phyloP scores from a whole-genome alignment of 106 monocot genomes.

The Dendrobium catenatum region DNA sequence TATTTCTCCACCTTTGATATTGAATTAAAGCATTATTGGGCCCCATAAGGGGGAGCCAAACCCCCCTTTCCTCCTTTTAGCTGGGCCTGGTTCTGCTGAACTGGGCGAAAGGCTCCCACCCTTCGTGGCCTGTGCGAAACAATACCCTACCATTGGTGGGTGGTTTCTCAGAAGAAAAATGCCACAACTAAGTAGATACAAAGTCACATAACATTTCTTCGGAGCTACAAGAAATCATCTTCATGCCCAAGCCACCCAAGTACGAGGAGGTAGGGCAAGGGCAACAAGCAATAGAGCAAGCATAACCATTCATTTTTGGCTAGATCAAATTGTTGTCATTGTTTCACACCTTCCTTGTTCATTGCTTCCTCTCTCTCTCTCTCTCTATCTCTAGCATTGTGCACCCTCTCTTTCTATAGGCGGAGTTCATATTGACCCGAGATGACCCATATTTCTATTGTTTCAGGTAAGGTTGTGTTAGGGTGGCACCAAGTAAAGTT shows the following conservation, averaged over 20 bases:
- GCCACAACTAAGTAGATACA: not conserved
- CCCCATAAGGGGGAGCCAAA: no score
- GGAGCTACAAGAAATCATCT: not conserved
- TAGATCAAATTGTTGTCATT: not conserved
- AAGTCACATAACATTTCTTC: not conserved
- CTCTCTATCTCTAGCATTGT: not conserved
- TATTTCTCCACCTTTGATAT: no score
- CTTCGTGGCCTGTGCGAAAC: no score
- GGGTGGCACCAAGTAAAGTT: not conserved
- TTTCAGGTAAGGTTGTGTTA: not conserved
- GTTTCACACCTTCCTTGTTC: not conserved
- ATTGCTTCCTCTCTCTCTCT: not conserved
- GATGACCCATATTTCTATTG: not conserved
- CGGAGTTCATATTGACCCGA: not conserved
- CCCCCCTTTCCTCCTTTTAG: no score
- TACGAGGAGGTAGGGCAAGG: not conserved
- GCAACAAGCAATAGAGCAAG: not conserved
- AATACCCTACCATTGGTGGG: not conserved
- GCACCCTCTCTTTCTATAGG: not conserved
- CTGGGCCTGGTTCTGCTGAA: no score
- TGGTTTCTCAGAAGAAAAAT: not conserved
- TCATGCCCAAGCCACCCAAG: not conserved
- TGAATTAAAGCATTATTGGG: no score
- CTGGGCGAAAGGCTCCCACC: no score
- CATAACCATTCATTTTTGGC: not conserved